Percentiles rank a stretch among this genome's conserved stretches.
phyloP scores from a whole-genome alignment of 257 asterid species.

The Penstemon eatonii region DNA sequence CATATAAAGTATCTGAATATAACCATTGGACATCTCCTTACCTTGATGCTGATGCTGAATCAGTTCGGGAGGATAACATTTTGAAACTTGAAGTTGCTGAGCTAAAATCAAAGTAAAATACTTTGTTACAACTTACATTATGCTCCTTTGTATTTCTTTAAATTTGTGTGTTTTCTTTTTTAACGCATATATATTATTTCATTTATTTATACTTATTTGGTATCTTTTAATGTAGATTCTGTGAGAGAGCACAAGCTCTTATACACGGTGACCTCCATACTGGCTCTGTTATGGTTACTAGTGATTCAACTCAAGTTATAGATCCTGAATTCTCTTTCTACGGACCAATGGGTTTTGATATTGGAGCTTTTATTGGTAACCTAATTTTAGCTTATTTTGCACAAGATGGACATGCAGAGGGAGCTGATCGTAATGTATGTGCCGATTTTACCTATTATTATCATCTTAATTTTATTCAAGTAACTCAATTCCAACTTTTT shows the following conservation, averaged over 20 bases:
- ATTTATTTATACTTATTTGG: conserved; percentile 29
- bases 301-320: conserved; percentile 80
- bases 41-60: conserved; percentile 85
- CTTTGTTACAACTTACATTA: neutral
- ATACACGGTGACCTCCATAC: conserved; percentile 96
- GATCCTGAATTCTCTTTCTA: conserved; percentile 95
- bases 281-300: conserved; percentile 88
- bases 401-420: conserved; percentile 88
- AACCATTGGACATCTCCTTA: conserved; percentile 87
- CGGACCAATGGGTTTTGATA: conserved; percentile 91
- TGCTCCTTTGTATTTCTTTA: conserved; percentile 13
- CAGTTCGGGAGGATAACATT: conserved; percentile 66
- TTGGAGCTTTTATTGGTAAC: conserved; percentile 94
- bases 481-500: neutral
- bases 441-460: neutral
- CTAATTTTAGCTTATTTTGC: conserved; percentile 83
- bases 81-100: conserved; percentile 91
- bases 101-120: conserved; percentile 75
- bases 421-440: conserved; percentile 69
- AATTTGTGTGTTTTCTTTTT: neutral
- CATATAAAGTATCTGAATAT: conserved; percentile 79
- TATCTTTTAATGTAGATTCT: conserved; percentile 58
- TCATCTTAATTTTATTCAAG: conserved; percentile 7
- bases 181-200: neutral
- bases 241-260: conserved; percentile 97